These are phyloP conservation scores for Thielaviopsis euricoi DNA, from an alignment of 2,329 filamentous ascomycete species.

Conservation along the genomic window DNA sequence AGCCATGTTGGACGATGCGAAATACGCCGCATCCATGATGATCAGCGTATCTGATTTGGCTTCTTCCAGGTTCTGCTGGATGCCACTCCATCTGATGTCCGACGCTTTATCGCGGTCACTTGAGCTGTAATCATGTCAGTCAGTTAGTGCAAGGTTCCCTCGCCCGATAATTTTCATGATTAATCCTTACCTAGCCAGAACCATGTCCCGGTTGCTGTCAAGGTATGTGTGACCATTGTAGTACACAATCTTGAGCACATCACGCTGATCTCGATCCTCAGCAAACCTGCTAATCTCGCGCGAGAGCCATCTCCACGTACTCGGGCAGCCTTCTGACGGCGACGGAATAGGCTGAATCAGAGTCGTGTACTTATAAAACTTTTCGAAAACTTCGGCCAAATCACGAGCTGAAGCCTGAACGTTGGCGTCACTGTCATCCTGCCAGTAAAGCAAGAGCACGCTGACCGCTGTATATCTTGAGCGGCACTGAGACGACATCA, in stretches of 20 bases:
- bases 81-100: constrained; percentile 36
- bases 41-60: constrained; percentile 38
- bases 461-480: constrained; percentile 37
- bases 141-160: neutral
- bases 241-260: constrained; percentile 41
- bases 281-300: constrained; percentile 35
- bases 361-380: constrained; percentile 34
- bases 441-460: constrained; percentile 38
- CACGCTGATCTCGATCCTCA: constrained; percentile 35
- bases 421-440: constrained; percentile 31
- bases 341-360: constrained; percentile 34
- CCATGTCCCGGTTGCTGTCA: constrained; percentile 38
- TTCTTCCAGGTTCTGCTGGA: constrained; percentile 40
- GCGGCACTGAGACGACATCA: constrained; percentile 32
- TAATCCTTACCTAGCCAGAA: constrained; percentile 33
- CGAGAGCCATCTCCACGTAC: constrained; percentile 37
- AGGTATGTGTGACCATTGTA: constrained; percentile 39
- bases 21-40: constrained; percentile 43
- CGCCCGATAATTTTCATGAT: neutral
- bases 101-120: constrained; percentile 26
- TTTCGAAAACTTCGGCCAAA: constrained; percentile 32
- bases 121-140: constrained; percentile 24
- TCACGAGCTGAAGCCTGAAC: constrained; percentile 25
- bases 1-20: constrained; percentile 33
- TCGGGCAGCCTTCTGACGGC: constrained; percentile 28